These are phyloP conservation scores for Scheffersomyces illinoinensis DNA, from an alignment of 1,139 yeast genomes.

Conservation along the genomic window DNA sequence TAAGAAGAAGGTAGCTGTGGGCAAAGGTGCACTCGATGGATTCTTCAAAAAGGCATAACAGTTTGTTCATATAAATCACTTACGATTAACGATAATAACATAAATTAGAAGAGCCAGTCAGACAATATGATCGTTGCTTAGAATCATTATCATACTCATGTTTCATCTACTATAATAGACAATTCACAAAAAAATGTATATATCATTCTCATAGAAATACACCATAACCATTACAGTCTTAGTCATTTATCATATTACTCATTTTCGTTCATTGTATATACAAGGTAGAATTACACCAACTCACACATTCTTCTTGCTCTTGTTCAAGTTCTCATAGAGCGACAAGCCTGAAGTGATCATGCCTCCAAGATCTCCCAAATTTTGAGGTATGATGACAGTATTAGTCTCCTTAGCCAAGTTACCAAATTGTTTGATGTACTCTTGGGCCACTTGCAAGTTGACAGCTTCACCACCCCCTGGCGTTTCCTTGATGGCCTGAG, in stretches of 20 bases:
- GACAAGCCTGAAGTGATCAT: slow-evolving; percentile 79
- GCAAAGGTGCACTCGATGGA: slow-evolving; percentile 64
- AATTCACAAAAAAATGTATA: background rate
- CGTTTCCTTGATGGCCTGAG: slow-evolving; percentile 64
- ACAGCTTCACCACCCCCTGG: slow-evolving; percentile 79
- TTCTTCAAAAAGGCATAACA: slow-evolving; percentile 47
- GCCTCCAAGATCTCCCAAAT: slow-evolving; percentile 71
- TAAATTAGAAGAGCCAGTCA: background rate
- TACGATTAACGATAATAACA: background rate
- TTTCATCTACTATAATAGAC: background rate
- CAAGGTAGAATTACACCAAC: slow-evolving; percentile 1
- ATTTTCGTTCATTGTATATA: background rate
- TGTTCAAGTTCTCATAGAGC: slow-evolving; percentile 59
- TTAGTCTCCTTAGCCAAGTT: slow-evolving; percentile 81
- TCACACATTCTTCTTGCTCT: slow-evolving; percentile 8
- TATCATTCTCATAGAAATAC: too few species aligned
- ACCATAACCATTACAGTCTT: background rate
- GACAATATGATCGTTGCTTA: background rate
- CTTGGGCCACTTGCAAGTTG: slow-evolving; percentile 77
- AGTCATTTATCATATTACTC: background rate
- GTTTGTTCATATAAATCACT: background rate
- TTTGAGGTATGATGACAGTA: slow-evolving; percentile 76
- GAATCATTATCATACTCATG: background rate
- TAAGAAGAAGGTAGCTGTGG: slow-evolving; percentile 45
- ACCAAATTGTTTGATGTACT: slow-evolving; percentile 79